Percentiles rank a stretch among this genome's conserved stretches.
Evolutionary conservation across 345 rosid genomes (phyloP).

Genomic region (Mercurialis annua): DNA sequence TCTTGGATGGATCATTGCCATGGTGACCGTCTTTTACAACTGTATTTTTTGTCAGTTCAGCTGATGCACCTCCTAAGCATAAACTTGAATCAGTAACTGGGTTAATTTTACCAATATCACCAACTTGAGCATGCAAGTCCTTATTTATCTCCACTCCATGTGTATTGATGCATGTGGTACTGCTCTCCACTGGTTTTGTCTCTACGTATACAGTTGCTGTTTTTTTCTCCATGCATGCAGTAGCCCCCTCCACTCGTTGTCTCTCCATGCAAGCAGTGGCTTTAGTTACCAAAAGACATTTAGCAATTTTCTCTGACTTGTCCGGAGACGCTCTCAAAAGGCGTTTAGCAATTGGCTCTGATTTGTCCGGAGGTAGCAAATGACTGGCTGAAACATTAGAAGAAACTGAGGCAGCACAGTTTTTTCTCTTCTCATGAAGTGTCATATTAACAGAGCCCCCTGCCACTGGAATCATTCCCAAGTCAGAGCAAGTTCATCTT

Average conservation of each 20-base stretch:
- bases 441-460: constrained; percentile 14
- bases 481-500: constrained; percentile 11
- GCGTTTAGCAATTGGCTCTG: neutral
- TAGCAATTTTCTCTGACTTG: no score
- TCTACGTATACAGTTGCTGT: no score
- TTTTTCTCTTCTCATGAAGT: constrained; percentile 16
- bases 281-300: no score
- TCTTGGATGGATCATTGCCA: constrained; percentile 21
- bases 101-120: constrained; percentile 20
- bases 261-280: no score
- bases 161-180: neutral
- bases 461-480: constrained; percentile 13
- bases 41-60: constrained; percentile 16
- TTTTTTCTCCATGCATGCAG: neutral
- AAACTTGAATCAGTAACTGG: constrained; percentile 32
- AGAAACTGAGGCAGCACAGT: constrained; percentile 12
- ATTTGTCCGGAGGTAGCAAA: constrained; percentile 6
- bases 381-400: constrained; percentile 19
- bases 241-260: neutral
- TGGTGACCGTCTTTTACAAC: constrained; percentile 8
- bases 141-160: constrained; percentile 9
- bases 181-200: constrained; percentile 12
- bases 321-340: constrained; percentile 13
- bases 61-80: constrained; percentile 21
- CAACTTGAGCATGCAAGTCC: constrained; percentile 14